Base-by-base conservation (phyloP, 2,329 filamentous ascomycete species). In the Colletotrichum viniferum region DNA sequence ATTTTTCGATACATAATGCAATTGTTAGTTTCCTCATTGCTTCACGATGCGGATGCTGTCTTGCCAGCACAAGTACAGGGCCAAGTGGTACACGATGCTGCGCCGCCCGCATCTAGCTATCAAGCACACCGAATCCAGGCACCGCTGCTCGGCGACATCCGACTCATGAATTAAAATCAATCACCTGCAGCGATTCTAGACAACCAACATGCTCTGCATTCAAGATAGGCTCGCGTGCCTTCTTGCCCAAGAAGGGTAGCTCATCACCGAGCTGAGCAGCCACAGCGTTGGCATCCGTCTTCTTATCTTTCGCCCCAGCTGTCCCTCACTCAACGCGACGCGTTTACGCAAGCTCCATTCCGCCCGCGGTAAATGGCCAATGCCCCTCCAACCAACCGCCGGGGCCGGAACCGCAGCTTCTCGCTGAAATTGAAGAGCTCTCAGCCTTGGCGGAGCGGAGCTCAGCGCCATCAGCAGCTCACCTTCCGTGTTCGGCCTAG, bases 401-500 rank as follows among this genome's bases (percentile, higher is more conserved):
- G n/a, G 36, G 67, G 52, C 48, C 61, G 52, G 48, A 18, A 66
- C 60, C 24, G 52, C 72, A 66, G 48, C 58, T 43, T 48, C 43
- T 52, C 43, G 43, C 43, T 52, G 36, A 58, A 14, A 30, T 16
- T 14, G 21, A 30, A 16, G 12, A 7, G 30, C 34, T 52, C 16
- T 43, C 38, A 24, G 36, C 18, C 38, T 69, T 52, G 62, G 67
- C 36, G 60, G 30, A 66, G 68, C 67, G 73, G 63, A 64, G 43
- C 24, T 56, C 62, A 67, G 69, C 63, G 28, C 38, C 18, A 26
- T 12, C 63, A 16, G 12, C 16, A 21, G 52, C 48, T 64, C 30
- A 75, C 73, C 69, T 75, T 73, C 73, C 63, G 43, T 38, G 43
- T 75, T 69, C 32, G 69, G 73, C 63, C 58, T 75, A 73, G 63